Base-by-base conservation (phyloP, 1,284 basidiomycete genomes). In the Taiwanofungus camphoratus region DNA sequence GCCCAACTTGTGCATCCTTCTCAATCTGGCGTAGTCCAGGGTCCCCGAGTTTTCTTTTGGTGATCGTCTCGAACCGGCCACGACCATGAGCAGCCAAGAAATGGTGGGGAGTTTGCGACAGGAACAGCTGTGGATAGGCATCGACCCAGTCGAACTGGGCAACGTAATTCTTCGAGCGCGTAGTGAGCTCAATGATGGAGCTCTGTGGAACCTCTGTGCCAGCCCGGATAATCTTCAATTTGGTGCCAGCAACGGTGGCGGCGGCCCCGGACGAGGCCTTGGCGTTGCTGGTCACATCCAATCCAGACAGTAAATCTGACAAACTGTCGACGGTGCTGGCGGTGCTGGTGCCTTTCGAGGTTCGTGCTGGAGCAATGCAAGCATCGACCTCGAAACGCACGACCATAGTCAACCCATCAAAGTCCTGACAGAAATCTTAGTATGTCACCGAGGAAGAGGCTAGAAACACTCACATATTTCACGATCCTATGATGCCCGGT, bases 101-200 rank as follows among this genome's bases (percentile, higher is more conserved):
- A 44, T 67, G 69, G 36, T 75, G 65, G 0, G 69, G 63, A 0
- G 76, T 79, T 52, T 79, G 74, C 1, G 77, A 77, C 45, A 81
- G 65, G 58, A 70, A 76, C 2, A 79, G 60, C 49, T 78, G 76
- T 0, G 70, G 66, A 50, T 70, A 75, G 1, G 54, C 56, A 22
- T 76, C 71, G 24, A 57, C 58, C 72, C 72, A 76, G 46, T 71
- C 59, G 48, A 65, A 66, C 11, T 54, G 41, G 21, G 52, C 38
- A 36, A 52, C 50, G 42, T 63, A 52, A n/a, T 50, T 51, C 29
- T 56, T 45, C 5, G 68, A 66, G 15, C 69, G 63, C 4, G 75
- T 76, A 13, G 65, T 67, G 24, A 79, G 55, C 52, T 79, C 76
- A 34, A 79, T 55, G 36, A 76, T 59, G 3, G 66, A 59, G 3